A percentile compares a stretch with the other conserved stretches of the same genome.
Evolutionary conservation across 495 filamentous ascomycete species (phyloP).

Genomic region (Aspergillus conjunctus): DNA sequence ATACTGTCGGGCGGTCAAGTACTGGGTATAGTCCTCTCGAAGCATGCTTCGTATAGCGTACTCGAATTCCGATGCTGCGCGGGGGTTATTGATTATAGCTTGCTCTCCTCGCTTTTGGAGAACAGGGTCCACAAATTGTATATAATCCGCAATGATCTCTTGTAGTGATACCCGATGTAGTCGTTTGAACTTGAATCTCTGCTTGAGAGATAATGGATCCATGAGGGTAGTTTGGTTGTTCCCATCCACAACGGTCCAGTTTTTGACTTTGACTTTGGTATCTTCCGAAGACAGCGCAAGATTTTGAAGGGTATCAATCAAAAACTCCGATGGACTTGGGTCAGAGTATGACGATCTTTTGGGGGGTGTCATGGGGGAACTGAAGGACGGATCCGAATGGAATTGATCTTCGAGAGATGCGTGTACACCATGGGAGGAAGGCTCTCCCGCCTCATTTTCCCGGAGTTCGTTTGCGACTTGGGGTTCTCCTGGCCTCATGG

Average conservation of each 20-base stretch:
- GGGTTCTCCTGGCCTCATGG: not conserved
- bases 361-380: not conserved
- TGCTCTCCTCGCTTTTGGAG: constrained; percentile 18
- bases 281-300: not conserved
- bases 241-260: constrained; percentile 9
- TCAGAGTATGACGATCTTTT: not conserved
- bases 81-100: not conserved
- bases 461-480: not conserved
- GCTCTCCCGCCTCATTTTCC: not conserved
- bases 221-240: constrained; percentile 3
- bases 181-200: constrained; percentile 19
- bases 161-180: constrained; percentile 34
- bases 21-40: constrained; percentile 27
- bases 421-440: not conserved
- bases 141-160: constrained; percentile 42
- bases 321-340: constrained; percentile 13
- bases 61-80: constrained; percentile 8
- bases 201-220: constrained; percentile 12
- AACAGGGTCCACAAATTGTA: constrained; percentile 40
- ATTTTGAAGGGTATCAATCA: constrained; percentile 16
- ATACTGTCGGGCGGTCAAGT: constrained; percentile 45
- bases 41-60: constrained; percentile 39
- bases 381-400: not conserved
- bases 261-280: not conserved
- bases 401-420: not conserved